A percentile compares a stretch with the other conserved stretches of the same genome.
Evolutionary conservation across 257 asterid genomes (phyloP).

Genomic region (Gentiana macrophylla): DNA sequence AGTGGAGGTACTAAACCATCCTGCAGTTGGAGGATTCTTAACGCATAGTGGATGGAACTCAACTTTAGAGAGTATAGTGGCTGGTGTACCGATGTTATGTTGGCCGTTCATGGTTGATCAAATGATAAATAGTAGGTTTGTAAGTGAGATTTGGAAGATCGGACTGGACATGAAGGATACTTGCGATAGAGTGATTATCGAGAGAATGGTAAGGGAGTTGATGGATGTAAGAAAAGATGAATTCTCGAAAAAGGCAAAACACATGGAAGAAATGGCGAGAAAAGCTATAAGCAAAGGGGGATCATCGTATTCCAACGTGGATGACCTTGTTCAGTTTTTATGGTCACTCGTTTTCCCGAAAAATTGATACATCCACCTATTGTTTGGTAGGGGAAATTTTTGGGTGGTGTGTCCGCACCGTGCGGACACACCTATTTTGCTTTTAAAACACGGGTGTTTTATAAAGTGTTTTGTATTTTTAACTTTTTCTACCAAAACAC

Average conservation of each 20-base stretch:
- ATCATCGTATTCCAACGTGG: constrained; percentile 23
- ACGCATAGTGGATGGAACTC: constrained; percentile 43
- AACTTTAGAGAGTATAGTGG: constrained; percentile 29
- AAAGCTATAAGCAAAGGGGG: constrained; percentile 30
- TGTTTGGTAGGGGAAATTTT: no score
- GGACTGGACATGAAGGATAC: constrained; percentile 47
- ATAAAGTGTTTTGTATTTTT: no score
- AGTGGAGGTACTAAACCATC: constrained; percentile 25
- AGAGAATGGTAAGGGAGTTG: constrained; percentile 32
- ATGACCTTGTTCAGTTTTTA: constrained; percentile 34
- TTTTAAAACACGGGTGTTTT: no score
- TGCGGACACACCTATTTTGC: no score
- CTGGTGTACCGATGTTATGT: constrained; percentile 46
- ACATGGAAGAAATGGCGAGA: constrained; percentile 18
- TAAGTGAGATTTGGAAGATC: constrained; percentile 35
- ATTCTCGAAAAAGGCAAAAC: constrained; percentile 19
- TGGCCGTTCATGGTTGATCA: constrained; percentile 31
- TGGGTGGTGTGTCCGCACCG: no score
- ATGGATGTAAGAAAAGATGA: constrained; percentile 40
- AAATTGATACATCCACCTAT: no score
- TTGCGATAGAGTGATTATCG: constrained; percentile 30
- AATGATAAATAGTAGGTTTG: constrained; percentile 29
- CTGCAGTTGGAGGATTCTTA: constrained; percentile 28
- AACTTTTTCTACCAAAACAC: no score
- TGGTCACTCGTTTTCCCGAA: constrained; percentile 1